Percentiles rank a stretch among this genome's conserved stretches.
phyloP scores from a whole-genome alignment of 2,329 filamentous ascomycete species.

The Podosphaera xanthii region DNA sequence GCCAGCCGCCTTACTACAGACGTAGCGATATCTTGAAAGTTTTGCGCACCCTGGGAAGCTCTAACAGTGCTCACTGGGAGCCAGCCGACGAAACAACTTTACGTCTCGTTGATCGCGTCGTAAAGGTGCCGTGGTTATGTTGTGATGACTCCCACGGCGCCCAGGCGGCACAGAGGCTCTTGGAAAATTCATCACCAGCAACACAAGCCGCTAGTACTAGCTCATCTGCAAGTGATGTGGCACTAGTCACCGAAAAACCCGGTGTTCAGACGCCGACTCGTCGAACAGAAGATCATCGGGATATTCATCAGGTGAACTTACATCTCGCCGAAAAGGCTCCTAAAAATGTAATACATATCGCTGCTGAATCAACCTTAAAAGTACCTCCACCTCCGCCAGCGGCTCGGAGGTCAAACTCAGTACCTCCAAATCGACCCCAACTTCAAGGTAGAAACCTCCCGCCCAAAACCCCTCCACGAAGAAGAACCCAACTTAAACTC shows the following conservation, averaged over 20 bases:
- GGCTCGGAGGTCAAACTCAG: slow-evolving; percentile 7
- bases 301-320: too few relatives aligned
- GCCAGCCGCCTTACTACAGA: slow-evolving; percentile 75
- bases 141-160: slow-evolving; percentile 20
- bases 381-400: slow-evolving; percentile 7
- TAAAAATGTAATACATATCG: slow-evolving; percentile 9
- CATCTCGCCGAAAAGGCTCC: slow-evolving; percentile 9
- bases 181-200: slow-evolving; percentile 49
- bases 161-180: slow-evolving; percentile 31
- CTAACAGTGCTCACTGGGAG: slow-evolving; percentile 50
- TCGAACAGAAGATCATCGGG: slow-evolving; percentile 16
- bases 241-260: slow-evolving; percentile 59
- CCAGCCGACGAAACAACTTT: slow-evolving; percentile 62
- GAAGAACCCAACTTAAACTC: slow-evolving; percentile 14
- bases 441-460: slow-evolving; percentile 15
- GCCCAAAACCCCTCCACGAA: slow-evolving; percentile 15
- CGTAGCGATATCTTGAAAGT: slow-evolving; percentile 60
- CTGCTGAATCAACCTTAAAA: slow-evolving; percentile 2
- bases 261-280: slow-evolving; percentile 62
- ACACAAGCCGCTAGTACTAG: slow-evolving; percentile 40
- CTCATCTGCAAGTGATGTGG: slow-evolving; percentile 56
- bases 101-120: slow-evolving; percentile 53
- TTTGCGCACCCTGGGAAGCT: slow-evolving; percentile 45
- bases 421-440: slow-evolving; percentile 9
- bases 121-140: slow-evolving; percentile 46